phyloP scores from a whole-genome alignment of 495 filamentous ascomycete genomes.

The Aspergillus baeticus region DNA sequence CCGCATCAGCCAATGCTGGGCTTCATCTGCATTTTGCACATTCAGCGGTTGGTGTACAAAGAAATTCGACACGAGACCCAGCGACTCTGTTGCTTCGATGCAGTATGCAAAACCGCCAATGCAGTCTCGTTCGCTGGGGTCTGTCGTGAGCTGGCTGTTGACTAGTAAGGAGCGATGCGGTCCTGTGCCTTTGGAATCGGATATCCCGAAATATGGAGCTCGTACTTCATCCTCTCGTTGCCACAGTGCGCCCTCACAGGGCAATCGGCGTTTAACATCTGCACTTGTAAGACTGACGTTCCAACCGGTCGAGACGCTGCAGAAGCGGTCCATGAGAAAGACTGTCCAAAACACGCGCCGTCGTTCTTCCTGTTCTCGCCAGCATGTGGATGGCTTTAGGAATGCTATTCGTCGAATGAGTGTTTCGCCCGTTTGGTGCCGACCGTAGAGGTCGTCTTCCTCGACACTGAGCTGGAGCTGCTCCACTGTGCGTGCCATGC shows the following conservation, averaged over 20 bases:
- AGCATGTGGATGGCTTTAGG: slow-evolving; percentile 21
- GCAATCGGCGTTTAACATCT: slow-evolving; percentile 40
- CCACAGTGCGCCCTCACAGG: slow-evolving; percentile 31
- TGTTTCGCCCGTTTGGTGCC: slow-evolving; percentile 13
- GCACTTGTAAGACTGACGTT: slow-evolving; percentile 25
- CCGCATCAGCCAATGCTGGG: slow-evolving; percentile 17
- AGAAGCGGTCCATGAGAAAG: slow-evolving; percentile 30
- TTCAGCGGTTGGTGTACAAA: slow-evolving; percentile 19
- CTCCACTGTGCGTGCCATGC: slow-evolving; percentile 26
- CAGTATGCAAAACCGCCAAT: slow-evolving; percentile 21
- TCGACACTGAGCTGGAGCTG: slow-evolving; percentile 26
- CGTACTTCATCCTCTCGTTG: slow-evolving; percentile 16
- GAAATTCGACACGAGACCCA: slow-evolving; percentile 18
- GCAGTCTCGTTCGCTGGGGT: slow-evolving; percentile 6
- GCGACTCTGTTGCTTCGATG: slow-evolving; percentile 23
- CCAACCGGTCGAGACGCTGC: slow-evolving; percentile 27
- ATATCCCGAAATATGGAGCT: slow-evolving; percentile 26
- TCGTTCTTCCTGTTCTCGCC: slow-evolving; percentile 26
- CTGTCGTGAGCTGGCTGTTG: background rate
- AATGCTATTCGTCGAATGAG: slow-evolving; percentile 35
- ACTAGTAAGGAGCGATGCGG: background rate
- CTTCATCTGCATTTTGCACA: slow-evolving; percentile 10
- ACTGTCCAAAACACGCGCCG: slow-evolving; percentile 27
- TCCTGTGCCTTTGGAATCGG: slow-evolving; percentile 3
- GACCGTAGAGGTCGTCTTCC: slow-evolving; percentile 11